phyloP scores from a whole-genome alignment of 768 basidiomycete species.

The Suillus subalutaceus region DNA sequence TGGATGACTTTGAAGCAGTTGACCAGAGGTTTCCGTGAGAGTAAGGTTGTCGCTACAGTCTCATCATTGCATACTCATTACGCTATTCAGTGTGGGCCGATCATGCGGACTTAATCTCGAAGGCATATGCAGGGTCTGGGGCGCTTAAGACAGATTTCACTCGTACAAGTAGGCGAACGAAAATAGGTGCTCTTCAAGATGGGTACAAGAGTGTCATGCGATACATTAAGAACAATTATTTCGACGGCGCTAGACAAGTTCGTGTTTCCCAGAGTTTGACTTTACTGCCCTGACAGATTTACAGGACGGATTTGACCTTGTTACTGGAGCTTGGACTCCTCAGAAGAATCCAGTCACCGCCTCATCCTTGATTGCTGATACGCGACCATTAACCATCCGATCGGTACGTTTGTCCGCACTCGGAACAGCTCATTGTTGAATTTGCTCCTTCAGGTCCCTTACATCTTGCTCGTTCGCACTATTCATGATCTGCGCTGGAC shows the following conservation, averaged over 20 bases:
- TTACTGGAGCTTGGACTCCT: slow-evolving; percentile 92
- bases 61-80: slow-evolving; percentile 15
- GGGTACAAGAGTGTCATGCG: slow-evolving; percentile 81
- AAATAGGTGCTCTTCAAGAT: slow-evolving; percentile 79
- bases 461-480: slow-evolving; percentile 76
- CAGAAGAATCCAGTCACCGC: slow-evolving; percentile 70
- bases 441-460: slow-evolving; percentile 67
- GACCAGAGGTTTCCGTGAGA: slow-evolving; percentile 82
- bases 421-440: slow-evolving; percentile 11
- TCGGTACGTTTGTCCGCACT: slow-evolving; percentile 55
- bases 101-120: slow-evolving; percentile 89
- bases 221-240: slow-evolving; percentile 95
- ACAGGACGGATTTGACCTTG: slow-evolving; percentile 93
- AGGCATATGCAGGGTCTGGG: slow-evolving; percentile 92
- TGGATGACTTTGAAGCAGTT: slow-evolving; percentile 85
- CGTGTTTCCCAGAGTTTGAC: slow-evolving; percentile 13
- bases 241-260: slow-evolving; percentile 92
- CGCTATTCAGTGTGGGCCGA: slow-evolving; percentile 87
- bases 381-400: slow-evolving; percentile 79
- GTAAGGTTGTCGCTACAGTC: slow-evolving; percentile 48
- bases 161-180: slow-evolving; percentile 87
- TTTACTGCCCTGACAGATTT: slow-evolving; percentile 8
- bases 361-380: slow-evolving; percentile 74
- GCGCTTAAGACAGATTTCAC: slow-evolving; percentile 98
- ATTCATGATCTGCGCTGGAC: slow-evolving; percentile 86